Percentiles rank a stretch among this genome's conserved stretches.
These are phyloP conservation scores for Chaetomiaceae sp. DNA, from an alignment of 2,329 filamentous ascomycete genomes.

Conservation along the genomic window DNA sequence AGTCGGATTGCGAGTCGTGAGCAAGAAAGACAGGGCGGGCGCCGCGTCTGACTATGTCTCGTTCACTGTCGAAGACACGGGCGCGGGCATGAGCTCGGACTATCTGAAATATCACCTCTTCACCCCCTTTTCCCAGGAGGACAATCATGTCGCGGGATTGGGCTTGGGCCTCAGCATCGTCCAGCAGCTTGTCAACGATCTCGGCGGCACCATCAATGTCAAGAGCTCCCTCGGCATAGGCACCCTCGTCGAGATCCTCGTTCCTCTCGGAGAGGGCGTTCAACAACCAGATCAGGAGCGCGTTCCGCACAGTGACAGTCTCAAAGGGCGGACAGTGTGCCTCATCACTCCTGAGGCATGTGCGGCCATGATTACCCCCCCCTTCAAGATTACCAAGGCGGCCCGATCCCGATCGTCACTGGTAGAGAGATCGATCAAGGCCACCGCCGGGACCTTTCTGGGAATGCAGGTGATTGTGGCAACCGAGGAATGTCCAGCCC, in stretches of 20 bases:
- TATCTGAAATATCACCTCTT: constrained; percentile 58
- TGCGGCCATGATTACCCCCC: neutral
- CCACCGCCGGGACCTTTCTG: constrained; percentile 13
- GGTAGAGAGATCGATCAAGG: constrained; percentile 16
- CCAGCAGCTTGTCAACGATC: constrained; percentile 50
- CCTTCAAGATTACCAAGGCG: neutral
- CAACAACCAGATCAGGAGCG: neutral
- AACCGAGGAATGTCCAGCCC: constrained; percentile 4
- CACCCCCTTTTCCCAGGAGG: constrained; percentile 61
- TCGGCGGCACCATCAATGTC: constrained; percentile 57
- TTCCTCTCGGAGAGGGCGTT: constrained; percentile 3
- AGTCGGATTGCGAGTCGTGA: constrained; percentile 4
- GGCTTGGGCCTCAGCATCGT: constrained; percentile 64
- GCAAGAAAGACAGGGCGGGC: constrained; percentile 11
- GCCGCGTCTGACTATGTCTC: constrained; percentile 24
- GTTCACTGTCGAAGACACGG: constrained; percentile 57
- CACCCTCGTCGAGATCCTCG: constrained; percentile 21
- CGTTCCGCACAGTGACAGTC: neutral
- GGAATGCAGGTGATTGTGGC: constrained; percentile 16
- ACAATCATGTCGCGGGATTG: constrained; percentile 53
- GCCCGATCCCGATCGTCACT: constrained; percentile 8
- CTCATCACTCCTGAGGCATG: constrained; percentile 15
- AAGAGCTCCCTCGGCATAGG: constrained; percentile 39
- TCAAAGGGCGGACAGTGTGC: constrained; percentile 15
- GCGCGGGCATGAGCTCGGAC: constrained; percentile 59